Evolutionary conservation across 208 protist species (phyloP).

Genomic region (Novymonas esmeraldas): DNA sequence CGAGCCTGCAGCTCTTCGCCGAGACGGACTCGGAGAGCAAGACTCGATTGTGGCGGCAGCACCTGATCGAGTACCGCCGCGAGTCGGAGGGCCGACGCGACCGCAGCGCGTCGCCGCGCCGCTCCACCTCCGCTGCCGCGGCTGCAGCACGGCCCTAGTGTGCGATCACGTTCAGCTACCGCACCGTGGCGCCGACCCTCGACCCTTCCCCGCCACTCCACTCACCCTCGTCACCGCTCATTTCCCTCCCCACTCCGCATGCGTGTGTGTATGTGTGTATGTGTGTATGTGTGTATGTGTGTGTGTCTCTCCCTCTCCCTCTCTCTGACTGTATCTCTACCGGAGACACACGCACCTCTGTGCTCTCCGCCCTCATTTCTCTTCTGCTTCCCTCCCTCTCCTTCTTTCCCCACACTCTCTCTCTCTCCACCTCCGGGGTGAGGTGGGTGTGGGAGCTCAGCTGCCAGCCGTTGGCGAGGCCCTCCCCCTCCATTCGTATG

Average conservation of each 20-base stretch:
- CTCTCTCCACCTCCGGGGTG: neutral
- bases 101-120: neutral
- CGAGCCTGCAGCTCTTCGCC: neutral
- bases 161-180: too few species aligned
- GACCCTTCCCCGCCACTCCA: too few species aligned
- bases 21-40: slow-evolving; percentile 17
- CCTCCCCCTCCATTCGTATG: neutral
- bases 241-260: too few species aligned
- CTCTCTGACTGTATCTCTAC: too few species aligned
- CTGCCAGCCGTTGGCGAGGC: neutral
- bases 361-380: too few species aligned
- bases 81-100: neutral
- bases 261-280: neutral
- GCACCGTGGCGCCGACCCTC: too few species aligned
- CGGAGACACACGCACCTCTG: too few species aligned
- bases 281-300: neutral
- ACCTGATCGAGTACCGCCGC: slow-evolving; percentile 19
- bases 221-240: too few species aligned
- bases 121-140: neutral
- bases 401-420: neutral
- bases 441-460: too few species aligned
- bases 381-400: neutral
- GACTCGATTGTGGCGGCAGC: slow-evolving; percentile 27
- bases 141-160: neutral
- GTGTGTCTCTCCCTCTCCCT: neutral